Percentiles rank a stretch among this genome's conserved stretches.
These are phyloP conservation scores for Talaromyces atroroseus DNA, from an alignment of 2,329 filamentous ascomycete species.

Conservation along the genomic window DNA sequence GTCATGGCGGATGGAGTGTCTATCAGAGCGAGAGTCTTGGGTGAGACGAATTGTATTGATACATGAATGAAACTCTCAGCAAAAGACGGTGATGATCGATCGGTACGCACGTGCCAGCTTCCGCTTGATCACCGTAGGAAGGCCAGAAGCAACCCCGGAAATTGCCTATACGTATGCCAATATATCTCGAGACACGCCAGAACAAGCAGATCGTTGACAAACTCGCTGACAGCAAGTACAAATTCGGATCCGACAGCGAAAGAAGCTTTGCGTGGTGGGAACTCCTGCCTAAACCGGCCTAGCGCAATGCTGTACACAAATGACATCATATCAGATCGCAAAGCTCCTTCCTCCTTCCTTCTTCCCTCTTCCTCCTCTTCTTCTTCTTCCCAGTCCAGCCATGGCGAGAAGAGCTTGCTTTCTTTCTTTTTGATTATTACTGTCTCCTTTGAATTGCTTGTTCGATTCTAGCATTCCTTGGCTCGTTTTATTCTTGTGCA, in stretches of 20 bases:
- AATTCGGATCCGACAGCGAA: background rate
- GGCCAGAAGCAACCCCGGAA: background rate
- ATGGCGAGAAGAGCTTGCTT: background rate
- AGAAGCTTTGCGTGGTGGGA: background rate
- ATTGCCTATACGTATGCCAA: no score
- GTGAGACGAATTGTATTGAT: background rate
- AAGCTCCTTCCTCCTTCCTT: background rate
- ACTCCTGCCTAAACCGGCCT: constrained; percentile 1
- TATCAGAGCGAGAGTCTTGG: background rate
- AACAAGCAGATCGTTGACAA: no score
- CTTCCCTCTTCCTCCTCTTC: no score
- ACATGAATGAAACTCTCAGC: background rate
- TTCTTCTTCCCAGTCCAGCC: background rate
- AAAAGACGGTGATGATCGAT: background rate
- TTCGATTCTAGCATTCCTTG: background rate
- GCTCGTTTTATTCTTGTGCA: background rate
- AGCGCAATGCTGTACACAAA: background rate
- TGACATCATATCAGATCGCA: constrained; percentile 10
- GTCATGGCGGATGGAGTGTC: background rate
- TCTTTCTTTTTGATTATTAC: background rate
- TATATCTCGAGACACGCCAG: no score
- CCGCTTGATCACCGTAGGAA: background rate
- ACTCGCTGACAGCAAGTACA: no score
- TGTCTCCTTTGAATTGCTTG: background rate
- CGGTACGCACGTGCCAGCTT: constrained; percentile 3